Conservation (phyloP, 176 grass and related monocot species). For the Saccharum officinarum region DNA sequence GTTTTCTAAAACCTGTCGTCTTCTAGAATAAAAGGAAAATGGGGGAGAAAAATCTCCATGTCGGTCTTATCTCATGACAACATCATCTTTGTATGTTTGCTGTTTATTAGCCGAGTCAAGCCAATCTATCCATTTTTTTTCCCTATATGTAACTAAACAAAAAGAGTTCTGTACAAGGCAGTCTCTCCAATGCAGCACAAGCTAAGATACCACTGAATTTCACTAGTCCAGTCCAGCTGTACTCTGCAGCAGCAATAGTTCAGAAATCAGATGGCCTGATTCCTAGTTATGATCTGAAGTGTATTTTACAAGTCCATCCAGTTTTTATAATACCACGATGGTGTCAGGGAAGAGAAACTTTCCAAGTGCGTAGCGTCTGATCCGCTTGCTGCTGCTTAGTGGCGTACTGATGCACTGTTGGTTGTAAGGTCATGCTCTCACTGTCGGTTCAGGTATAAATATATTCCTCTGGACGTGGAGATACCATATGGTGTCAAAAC, state of each 20-base stretch:
- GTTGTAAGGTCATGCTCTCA: conserved; percentile 45
- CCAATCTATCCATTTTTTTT: conserved; percentile 12
- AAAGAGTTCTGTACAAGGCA: not conserved
- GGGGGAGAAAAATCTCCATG: conserved; percentile 13
- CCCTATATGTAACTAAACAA: not conserved
- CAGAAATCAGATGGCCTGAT: conserved; percentile 29
- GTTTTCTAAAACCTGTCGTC: conserved; percentile 30
- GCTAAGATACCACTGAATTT: conserved; percentile 3
- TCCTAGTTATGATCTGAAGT: not conserved
- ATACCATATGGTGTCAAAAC: conserved; percentile 1
- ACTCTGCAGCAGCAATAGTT: not conserved
- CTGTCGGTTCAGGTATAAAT: conserved; percentile 32
- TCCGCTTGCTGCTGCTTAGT: conserved; percentile 39
- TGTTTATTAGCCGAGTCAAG: conserved; percentile 35
- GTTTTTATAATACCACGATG: conserved; percentile 4
- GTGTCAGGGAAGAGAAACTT: conserved; percentile 38
- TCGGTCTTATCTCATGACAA: conserved; percentile 35
- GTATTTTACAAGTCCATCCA: conserved; percentile 10
- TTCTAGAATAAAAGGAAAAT: conserved; percentile 22
- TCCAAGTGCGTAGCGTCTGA: conserved; percentile 36
- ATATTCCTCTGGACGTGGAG: conserved; percentile 25
- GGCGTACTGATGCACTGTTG: conserved; percentile 40
- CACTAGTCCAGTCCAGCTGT: not conserved
- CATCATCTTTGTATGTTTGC: conserved; percentile 29
- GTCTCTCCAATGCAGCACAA: not conserved